Percentiles rank a stretch among this genome's conserved stretches.
phyloP scores from a whole-genome alignment of 1,139 yeast genomes.

The Lodderomyces parapsilosis region DNA sequence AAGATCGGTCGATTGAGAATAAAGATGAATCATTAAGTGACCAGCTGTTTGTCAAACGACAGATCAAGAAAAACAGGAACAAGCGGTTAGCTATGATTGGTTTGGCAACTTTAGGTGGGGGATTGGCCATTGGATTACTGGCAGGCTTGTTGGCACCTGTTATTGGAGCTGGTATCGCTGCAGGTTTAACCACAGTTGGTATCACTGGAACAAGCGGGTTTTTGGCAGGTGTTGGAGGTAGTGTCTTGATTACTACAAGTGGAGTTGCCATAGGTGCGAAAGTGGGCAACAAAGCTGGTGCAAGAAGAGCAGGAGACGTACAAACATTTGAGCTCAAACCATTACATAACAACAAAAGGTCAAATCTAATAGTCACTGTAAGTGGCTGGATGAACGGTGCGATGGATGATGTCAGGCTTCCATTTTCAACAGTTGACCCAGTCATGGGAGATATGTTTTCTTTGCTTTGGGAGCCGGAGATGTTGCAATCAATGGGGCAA shows the following conservation, averaged over 20 bases:
- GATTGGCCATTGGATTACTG: slow-evolving; percentile 87
- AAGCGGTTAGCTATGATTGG: slow-evolving; percentile 86
- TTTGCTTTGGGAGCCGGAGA: slow-evolving; percentile 95
- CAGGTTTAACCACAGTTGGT: slow-evolving; percentile 94
- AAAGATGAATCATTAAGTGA: slow-evolving; percentile 79
- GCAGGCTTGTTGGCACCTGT: slow-evolving; percentile 97
- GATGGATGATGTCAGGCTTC: slow-evolving; percentile 93
- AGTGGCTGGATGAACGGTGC: slow-evolving; percentile 98
- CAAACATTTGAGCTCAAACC: slow-evolving; percentile 93
- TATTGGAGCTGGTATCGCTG: slow-evolving; percentile 97
- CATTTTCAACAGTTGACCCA: slow-evolving; percentile 95
- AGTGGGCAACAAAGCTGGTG: slow-evolving; percentile 85
- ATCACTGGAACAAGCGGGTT: slow-evolving; percentile 89
- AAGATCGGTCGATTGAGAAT: slow-evolving; percentile 46
- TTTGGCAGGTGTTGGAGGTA: slow-evolving; percentile 95
- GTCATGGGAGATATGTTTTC: slow-evolving; percentile 96
- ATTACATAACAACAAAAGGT: slow-evolving; percentile 83
- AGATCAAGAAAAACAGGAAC: slow-evolving; percentile 63
- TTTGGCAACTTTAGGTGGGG: slow-evolving; percentile 95
- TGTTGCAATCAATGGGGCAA: slow-evolving; percentile 94
- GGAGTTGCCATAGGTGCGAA: slow-evolving; percentile 90
- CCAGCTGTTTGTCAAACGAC: slow-evolving; percentile 62
- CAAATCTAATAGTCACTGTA: slow-evolving; percentile 85
- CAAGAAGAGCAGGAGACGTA: slow-evolving; percentile 85
- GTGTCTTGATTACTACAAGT: slow-evolving; percentile 88